These are phyloP conservation scores for Leccinum subtestaceum DNA, from an alignment of 768 basidiomycete species.

Conservation along the genomic window DNA sequence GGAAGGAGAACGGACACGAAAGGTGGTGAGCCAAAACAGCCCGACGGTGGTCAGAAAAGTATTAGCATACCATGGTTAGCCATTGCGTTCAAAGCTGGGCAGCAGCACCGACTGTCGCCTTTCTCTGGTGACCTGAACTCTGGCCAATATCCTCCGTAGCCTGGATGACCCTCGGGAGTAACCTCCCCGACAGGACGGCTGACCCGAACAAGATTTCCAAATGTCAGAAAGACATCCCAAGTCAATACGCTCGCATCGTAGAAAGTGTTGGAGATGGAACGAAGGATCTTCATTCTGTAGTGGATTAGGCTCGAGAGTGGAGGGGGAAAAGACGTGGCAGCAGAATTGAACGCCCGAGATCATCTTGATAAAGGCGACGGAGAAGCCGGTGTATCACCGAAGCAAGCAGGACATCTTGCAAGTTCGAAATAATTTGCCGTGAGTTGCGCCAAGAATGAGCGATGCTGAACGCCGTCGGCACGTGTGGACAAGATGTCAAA, in stretches of 20 bases:
- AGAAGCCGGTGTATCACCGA: neutral
- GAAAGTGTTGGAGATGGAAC: slow-evolving; percentile 2
- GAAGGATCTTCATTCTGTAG: slow-evolving; percentile 10
- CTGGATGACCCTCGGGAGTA: slow-evolving; percentile 49
- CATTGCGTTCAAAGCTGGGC: slow-evolving; percentile 74
- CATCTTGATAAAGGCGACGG: slow-evolving; percentile 7
- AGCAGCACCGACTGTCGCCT: slow-evolving; percentile 66
- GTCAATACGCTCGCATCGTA: neutral
- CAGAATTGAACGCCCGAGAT: neutral
- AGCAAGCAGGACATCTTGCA: neutral
- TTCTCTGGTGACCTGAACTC: slow-evolving; percentile 55
- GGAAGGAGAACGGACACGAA: neutral
- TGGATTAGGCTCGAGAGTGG: neutral
- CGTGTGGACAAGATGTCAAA: neutral
- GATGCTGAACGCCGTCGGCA: neutral
- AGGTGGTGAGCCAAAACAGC: neutral
- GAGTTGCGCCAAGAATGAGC: neutral
- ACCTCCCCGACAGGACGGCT: slow-evolving; percentile 48
- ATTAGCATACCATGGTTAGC: slow-evolving; percentile 70
- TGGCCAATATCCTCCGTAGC: slow-evolving; percentile 64
- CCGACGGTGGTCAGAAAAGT: slow-evolving; percentile 39
- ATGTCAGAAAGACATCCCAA: slow-evolving; percentile 15
- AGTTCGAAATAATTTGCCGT: neutral
- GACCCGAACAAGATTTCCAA: slow-evolving; percentile 13
- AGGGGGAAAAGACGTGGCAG: neutral